phyloP scores from a whole-genome alignment of 116 monocot species.

The Zostera marina region DNA sequence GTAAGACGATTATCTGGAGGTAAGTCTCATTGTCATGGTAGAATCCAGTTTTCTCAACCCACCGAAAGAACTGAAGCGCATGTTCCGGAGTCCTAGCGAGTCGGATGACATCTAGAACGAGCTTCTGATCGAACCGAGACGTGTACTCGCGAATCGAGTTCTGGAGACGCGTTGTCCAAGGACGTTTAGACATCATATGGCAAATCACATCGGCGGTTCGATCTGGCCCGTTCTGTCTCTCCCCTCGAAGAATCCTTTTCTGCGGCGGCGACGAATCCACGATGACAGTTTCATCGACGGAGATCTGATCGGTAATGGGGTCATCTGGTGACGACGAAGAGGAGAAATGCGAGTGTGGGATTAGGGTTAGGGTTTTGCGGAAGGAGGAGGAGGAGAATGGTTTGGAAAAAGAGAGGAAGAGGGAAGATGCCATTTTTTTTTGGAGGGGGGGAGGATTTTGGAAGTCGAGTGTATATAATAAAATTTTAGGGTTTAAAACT shows the following conservation, averaged over 20 bases:
- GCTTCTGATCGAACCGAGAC: conserved; percentile 30
- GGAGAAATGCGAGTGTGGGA: background rate
- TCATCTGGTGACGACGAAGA: background rate
- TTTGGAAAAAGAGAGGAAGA: conserved; percentile 1
- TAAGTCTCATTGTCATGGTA: conserved; percentile 45
- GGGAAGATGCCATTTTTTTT: conserved; percentile 3
- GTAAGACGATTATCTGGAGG: conserved; percentile 32
- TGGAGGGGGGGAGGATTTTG: no score
- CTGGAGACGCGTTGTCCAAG: conserved; percentile 93
- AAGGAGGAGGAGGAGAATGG: background rate
- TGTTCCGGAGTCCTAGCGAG: conserved; percentile 24
- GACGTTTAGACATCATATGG: conserved; percentile 58
- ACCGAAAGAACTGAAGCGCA: conserved; percentile 81
- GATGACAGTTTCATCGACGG: conserved; percentile 1
- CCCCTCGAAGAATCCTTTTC: background rate
- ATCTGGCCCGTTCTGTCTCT: conserved; percentile 1
- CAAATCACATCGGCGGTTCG: conserved; percentile 27
- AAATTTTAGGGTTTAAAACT: no score
- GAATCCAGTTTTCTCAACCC: conserved; percentile 85
- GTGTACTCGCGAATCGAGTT: conserved; percentile 56
- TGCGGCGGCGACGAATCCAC: conserved; percentile 9
- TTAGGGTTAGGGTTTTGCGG: background rate
- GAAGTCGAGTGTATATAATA: no score
- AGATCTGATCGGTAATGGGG: background rate
- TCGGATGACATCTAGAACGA: conserved; percentile 50